Evolutionary conservation across 768 basidiomycete species (phyloP).

Genomic region (Suillus occidentalis): DNA sequence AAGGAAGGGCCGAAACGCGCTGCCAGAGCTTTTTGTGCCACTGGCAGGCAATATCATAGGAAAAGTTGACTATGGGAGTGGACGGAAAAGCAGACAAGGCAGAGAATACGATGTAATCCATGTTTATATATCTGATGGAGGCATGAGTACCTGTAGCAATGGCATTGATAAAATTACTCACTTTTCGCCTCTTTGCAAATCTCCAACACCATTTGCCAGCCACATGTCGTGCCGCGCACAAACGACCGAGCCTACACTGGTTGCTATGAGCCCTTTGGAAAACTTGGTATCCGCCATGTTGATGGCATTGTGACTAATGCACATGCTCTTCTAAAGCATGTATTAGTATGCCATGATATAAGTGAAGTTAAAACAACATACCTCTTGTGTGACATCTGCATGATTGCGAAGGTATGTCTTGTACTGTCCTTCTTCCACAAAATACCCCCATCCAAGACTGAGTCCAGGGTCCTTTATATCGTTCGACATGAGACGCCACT

Average conservation of each 20-base stretch:
- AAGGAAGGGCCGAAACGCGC: not conserved
- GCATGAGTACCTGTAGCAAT: slow-evolving; percentile 1
- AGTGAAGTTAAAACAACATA: slow-evolving; percentile 15
- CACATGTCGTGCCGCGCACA: slow-evolving; percentile 35
- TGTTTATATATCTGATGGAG: slow-evolving; percentile 23
- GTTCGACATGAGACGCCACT: slow-evolving; percentile 19
- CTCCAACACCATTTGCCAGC: slow-evolving; percentile 22
- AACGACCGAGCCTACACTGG: slow-evolving; percentile 27
- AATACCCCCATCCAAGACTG: slow-evolving; percentile 24
- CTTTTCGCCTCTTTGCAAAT: slow-evolving; percentile 26
- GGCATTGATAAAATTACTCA: slow-evolving; percentile 4
- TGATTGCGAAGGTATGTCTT: slow-evolving; percentile 22
- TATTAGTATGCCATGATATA: not conserved
- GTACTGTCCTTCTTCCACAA: slow-evolving; percentile 29
- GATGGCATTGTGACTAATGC: slow-evolving; percentile 30
- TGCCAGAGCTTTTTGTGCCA: slow-evolving; percentile 15
- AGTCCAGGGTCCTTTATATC: slow-evolving; percentile 21
- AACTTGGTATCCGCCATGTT: slow-evolving; percentile 20
- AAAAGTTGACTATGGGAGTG: slow-evolving; percentile 9
- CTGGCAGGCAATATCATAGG: slow-evolving; percentile 26
- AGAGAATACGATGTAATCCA: slow-evolving; percentile 35
- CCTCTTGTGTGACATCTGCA: slow-evolving; percentile 13
- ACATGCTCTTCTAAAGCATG: slow-evolving; percentile 28
- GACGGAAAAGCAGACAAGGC: slow-evolving; percentile 1
- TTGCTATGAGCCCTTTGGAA: slow-evolving; percentile 23